phyloP scores from a whole-genome alignment of 2,329 filamentous ascomycete genomes.

The Penicillium sp. region DNA sequence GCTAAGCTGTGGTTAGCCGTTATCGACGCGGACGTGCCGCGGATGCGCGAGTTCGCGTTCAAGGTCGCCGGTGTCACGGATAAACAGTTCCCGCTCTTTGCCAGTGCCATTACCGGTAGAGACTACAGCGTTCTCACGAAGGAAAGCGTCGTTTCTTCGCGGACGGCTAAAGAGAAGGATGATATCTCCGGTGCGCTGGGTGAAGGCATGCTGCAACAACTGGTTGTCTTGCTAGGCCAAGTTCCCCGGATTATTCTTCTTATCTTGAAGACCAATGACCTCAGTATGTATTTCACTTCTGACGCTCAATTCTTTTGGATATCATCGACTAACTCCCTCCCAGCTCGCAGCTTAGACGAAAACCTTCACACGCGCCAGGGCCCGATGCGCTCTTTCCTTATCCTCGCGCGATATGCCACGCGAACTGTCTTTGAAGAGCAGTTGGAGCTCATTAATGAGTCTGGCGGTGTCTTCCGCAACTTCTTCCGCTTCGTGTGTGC shows the following conservation, averaged over 20 bases:
- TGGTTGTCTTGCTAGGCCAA: slow-evolving; percentile 82
- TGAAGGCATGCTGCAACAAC: slow-evolving; percentile 81
- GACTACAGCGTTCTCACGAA: slow-evolving; percentile 75
- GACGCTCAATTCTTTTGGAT: background rate
- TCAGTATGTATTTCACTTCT: slow-evolving; percentile 56
- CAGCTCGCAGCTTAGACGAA: slow-evolving; percentile 84
- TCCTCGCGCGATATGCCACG: slow-evolving; percentile 64
- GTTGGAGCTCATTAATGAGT: slow-evolving; percentile 51
- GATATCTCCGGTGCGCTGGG: slow-evolving; percentile 80
- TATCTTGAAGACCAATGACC: slow-evolving; percentile 96
- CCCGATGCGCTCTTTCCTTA: slow-evolving; percentile 62
- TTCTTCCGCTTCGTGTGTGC: slow-evolving; percentile 53
- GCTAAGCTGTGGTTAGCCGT: slow-evolving; percentile 98
- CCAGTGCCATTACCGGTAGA: slow-evolving; percentile 90
- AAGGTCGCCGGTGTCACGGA: slow-evolving; percentile 88
- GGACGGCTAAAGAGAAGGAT: slow-evolving; percentile 76
- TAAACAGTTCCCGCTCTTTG: slow-evolving; percentile 90
- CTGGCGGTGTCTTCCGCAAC: slow-evolving; percentile 54
- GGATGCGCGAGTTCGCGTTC: slow-evolving; percentile 84
- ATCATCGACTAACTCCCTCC: slow-evolving; percentile 6
- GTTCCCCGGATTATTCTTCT: slow-evolving; percentile 90
- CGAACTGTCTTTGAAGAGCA: slow-evolving; percentile 63
- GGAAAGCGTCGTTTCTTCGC: slow-evolving; percentile 56
- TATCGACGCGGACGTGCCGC: slow-evolving; percentile 78
- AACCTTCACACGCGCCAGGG: slow-evolving; percentile 61